Base-by-base conservation (phyloP, 2,329 filamentous ascomycete genomes). In the Ilyonectria sp. region DNA sequence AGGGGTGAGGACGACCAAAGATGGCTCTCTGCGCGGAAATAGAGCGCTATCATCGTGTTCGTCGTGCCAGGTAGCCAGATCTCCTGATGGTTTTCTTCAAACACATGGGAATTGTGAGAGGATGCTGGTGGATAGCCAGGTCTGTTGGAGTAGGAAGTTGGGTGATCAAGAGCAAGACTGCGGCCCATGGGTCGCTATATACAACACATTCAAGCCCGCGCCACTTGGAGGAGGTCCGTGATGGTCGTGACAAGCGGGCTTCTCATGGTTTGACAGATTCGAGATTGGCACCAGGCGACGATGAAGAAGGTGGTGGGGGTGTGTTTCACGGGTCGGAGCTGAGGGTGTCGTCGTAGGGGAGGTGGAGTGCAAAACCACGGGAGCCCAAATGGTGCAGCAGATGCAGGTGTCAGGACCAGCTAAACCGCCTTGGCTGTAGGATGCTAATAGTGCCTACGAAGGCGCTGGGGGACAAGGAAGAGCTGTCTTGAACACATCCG, bases 21-120 rank as follows among this genome's bases (percentile, higher is more conserved):
- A 44, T 65, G 49, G 56, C 57, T 46, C 53, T 44, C 37, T 64
- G 55, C 40, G 46, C 67, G 69, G 69, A 74, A 73, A 53, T 66
- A 47, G 56, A 64, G 65, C 50, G 71, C 65, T 69, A 62, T 72
- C 65, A 63, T 63, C 46, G 49, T 56, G 33, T 56, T 49, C 26
- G 55, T 56, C 49, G 40, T 63, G 58, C 57, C 46, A 57, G 44
- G 35, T 60, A 53, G 44, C 49, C 64, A 67, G 59, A 68, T 61
- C 55, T 56, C 57, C 52, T 61, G n/a, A 46, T 56, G 46, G 50
- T 47, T 33, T 40, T 43, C 43, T 23, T 55, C 44, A 49, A 23
- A 50, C 21, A 17, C 23, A 40, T 31, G 6, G 7, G 15, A 15
- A 23, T 19, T 15, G 50, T 21, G 50, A 53, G 17, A n/a, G 31